phyloP scores from a whole-genome alignment of 805 yeast species.

The Lachancea meyersii region DNA sequence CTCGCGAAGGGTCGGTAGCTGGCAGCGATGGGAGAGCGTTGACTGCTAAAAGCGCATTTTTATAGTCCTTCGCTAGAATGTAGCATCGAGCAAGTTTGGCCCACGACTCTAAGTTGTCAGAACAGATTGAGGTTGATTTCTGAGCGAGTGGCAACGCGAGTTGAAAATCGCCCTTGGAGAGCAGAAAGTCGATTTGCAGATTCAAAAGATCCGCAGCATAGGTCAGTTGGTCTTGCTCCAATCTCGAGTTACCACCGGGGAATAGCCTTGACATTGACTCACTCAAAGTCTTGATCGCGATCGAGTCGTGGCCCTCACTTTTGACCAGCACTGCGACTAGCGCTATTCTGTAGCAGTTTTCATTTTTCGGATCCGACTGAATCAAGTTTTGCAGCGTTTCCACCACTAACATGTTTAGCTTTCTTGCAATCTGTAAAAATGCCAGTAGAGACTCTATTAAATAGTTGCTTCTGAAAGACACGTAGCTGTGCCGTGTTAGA shows the following conservation, averaged over 20 bases:
- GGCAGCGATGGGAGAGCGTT: conserved; percentile 30
- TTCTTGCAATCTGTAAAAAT: conserved; percentile 21
- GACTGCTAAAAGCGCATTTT: conserved; percentile 26
- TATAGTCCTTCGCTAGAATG: conserved; percentile 20
- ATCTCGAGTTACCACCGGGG: conserved; percentile 10
- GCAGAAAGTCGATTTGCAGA: conserved; percentile 25
- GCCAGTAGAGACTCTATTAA: conserved; percentile 44
- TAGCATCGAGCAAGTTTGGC: conserved; percentile 25
- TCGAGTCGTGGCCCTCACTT: conserved; percentile 20
- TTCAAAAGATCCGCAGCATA: conserved; percentile 25
- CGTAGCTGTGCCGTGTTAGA: conserved; percentile 27
- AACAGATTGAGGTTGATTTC: conserved; percentile 22
- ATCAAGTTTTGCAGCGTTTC: conserved; percentile 15
- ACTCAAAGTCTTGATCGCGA: conserved; percentile 19
- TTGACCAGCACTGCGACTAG: conserved; percentile 22
- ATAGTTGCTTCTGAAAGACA: conserved; percentile 40
- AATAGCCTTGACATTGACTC: conserved; percentile 18
- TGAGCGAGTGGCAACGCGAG: conserved; percentile 24
- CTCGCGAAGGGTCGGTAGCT: conserved; percentile 19
- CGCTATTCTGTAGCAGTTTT: conserved; percentile 23
- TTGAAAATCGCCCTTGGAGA: conserved; percentile 21
- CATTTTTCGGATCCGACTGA: conserved; percentile 17
- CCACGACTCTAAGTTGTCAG: conserved; percentile 32
- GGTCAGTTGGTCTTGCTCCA: conserved; percentile 19
- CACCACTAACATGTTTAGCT: conserved; percentile 19